Percentiles rank a stretch among this genome's conserved stretches.
These are phyloP conservation scores for Atractiella rhizophila DNA, from an alignment of 768 basidiomycete species.

Conservation along the genomic window DNA sequence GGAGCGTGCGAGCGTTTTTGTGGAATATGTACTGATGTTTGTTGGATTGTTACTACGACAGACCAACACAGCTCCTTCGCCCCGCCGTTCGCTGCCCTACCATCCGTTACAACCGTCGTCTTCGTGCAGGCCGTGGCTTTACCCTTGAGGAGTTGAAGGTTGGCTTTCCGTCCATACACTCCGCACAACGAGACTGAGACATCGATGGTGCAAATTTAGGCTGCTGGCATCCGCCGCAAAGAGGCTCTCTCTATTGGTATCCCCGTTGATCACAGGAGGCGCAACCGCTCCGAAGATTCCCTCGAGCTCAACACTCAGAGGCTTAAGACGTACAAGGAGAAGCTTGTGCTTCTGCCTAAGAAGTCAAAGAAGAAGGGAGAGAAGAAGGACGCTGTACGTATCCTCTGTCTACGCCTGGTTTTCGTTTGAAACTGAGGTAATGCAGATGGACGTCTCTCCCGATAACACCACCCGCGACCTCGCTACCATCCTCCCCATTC, in stretches of 20 bases:
- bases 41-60: neutral
- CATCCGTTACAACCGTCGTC: slow-evolving; percentile 89
- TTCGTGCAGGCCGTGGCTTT: slow-evolving; percentile 92
- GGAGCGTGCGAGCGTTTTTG: neutral
- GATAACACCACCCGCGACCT: slow-evolving; percentile 41
- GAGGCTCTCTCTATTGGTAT: slow-evolving; percentile 80
- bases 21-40: neutral
- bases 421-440: neutral
- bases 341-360: slow-evolving; percentile 88
- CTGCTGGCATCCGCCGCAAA: slow-evolving; percentile 79
- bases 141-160: slow-evolving; percentile 78
- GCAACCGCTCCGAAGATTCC: slow-evolving; percentile 88
- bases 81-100: slow-evolving; percentile 92
- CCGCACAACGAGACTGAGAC: no score
- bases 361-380: slow-evolving; percentile 64
- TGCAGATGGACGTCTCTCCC: neutral
- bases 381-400: slow-evolving; percentile 69
- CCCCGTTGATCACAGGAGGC: slow-evolving; percentile 86
- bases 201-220: no score
- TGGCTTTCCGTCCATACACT: no score
- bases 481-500: slow-evolving; percentile 34
- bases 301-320: slow-evolving; percentile 85
- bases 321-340: slow-evolving; percentile 72
- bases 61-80: slow-evolving; percentile 42
- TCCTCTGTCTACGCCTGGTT: neutral